Conservation (phyloP, 768 basidiomycete genomes). For the Boletus pseudopeckii region DNA sequence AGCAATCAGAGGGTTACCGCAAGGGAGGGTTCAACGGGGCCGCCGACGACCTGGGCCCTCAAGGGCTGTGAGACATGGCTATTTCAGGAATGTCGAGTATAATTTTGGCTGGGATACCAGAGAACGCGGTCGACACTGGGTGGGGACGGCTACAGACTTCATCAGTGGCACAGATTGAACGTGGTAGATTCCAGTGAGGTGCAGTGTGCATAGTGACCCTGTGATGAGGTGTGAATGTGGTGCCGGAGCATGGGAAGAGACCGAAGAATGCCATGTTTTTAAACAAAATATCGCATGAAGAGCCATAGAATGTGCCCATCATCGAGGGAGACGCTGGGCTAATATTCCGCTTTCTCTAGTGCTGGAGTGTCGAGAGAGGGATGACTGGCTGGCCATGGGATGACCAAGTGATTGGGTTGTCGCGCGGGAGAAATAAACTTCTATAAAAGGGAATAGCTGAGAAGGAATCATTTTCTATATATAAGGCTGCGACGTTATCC, state of each 20-base stretch:
- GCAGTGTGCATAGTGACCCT: conserved; percentile 1
- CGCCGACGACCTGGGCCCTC: not conserved
- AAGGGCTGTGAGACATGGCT: not conserved
- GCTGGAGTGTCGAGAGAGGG: not conserved
- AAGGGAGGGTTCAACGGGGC: not conserved
- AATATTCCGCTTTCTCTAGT: not conserved
- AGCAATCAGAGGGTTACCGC: not conserved
- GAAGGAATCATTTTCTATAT: not conserved
- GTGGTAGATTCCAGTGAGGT: not conserved
- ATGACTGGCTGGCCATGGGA: not conserved
- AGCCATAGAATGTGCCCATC: not conserved
- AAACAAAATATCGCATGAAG: not conserved
- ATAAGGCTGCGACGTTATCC: not conserved
- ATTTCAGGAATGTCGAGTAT: not conserved
- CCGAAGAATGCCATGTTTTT: not conserved
- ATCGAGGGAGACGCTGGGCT: not conserved
- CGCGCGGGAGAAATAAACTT: not conserved
- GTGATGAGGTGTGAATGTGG: not conserved
- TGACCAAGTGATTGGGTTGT: too few relatives aligned
- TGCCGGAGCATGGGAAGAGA: not conserved
- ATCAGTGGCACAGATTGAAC: not conserved
- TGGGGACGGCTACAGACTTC: not conserved
- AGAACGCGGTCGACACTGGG: not conserved
- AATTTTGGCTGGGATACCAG: not conserved
- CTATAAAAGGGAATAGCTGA: not conserved